Evolutionary conservation across 139 green algal genomes (phyloP).

Genomic region (Diplosphaera chodatii): DNA sequence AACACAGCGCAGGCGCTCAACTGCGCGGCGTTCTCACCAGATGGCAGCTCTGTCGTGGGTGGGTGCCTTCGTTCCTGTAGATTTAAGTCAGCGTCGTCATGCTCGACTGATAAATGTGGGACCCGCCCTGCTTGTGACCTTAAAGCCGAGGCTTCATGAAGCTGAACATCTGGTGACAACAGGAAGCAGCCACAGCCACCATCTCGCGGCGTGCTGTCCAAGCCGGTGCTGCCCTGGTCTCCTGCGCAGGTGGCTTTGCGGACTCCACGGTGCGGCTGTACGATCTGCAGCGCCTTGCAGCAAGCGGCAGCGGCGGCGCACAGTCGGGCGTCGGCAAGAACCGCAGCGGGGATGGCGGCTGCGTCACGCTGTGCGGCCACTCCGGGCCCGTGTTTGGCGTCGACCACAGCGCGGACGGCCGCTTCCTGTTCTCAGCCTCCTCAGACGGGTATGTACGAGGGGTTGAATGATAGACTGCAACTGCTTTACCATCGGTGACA

Average conservation of each 20-base stretch:
- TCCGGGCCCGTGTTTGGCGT: slow-evolving; percentile 68
- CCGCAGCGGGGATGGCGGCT: not conserved
- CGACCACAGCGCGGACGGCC: slow-evolving; percentile 59
- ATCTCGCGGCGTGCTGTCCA: too few species aligned
- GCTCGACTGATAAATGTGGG: too few species aligned
- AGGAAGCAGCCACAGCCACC: too few species aligned
- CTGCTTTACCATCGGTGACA: too few species aligned
- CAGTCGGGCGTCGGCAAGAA: not conserved
- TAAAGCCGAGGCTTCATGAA: too few species aligned
- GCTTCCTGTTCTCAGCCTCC: slow-evolving; percentile 64
- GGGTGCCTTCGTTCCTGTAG: too few species aligned
- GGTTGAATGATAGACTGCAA: too few species aligned
- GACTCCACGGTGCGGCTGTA: slow-evolving; percentile 85
- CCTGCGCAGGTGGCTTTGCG: slow-evolving; percentile 69
- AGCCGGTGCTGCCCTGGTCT: too few species aligned
- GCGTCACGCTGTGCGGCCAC: slow-evolving; percentile 63
- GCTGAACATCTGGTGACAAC: too few species aligned
- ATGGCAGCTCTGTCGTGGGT: slow-evolving; percentile 54
- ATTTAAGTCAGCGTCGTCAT: too few species aligned
- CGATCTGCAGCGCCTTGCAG: slow-evolving; percentile 30
- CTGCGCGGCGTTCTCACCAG: slow-evolving; percentile 39
- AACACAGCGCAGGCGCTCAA: slow-evolving; percentile 77
- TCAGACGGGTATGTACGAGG: slow-evolving; percentile 52
- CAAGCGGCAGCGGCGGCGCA: not conserved
- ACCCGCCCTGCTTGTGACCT: too few species aligned